Evolutionary conservation across 2,329 filamentous ascomycete species (phyloP).

Genomic region (Hyphodiscus sp.): DNA sequence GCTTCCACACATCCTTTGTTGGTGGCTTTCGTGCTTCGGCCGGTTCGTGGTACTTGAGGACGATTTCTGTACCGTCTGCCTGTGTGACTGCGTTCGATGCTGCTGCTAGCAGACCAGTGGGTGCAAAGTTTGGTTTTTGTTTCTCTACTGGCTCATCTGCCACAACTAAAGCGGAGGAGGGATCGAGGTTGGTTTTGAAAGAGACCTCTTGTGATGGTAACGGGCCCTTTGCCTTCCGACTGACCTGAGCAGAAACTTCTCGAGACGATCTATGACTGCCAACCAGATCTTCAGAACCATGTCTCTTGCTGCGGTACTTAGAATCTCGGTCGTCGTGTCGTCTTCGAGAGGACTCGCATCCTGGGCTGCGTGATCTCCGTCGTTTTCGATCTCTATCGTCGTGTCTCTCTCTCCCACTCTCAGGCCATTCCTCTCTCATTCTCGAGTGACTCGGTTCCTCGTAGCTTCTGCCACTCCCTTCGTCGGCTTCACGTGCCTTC

Average conservation of each 20-base stretch:
- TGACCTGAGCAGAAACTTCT: constrained; percentile 20
- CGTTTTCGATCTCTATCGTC: constrained; percentile 21
- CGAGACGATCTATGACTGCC: constrained; percentile 11
- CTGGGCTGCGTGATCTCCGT: constrained; percentile 27
- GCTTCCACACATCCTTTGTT: constrained; percentile 70
- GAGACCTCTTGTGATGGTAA: constrained; percentile 54
- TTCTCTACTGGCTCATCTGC: constrained; percentile 54
- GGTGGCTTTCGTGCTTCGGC: constrained; percentile 86
- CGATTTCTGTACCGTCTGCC: constrained; percentile 64
- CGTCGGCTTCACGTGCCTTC: constrained; percentile 14
- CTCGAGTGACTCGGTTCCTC: constrained; percentile 2
- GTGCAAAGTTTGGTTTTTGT: constrained; percentile 81
- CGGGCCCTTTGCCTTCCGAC: constrained; percentile 36
- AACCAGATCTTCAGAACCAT: constrained; percentile 19
- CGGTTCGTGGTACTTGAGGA: constrained; percentile 95
- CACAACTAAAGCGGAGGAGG: constrained; percentile 19
- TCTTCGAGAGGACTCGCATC: constrained; percentile 13
- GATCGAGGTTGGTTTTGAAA: constrained; percentile 48
- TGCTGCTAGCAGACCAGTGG: constrained; percentile 76
- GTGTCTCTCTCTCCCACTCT: constrained; percentile 13
- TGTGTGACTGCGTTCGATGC: constrained; percentile 75
- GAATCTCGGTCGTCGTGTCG: constrained; percentile 20
- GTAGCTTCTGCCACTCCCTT: constrained; percentile 3
- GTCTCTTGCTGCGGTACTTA: constrained; percentile 20
- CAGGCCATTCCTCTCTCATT: constrained; percentile 2